A percentile compares a stretch with the other conserved stretches of the same genome.
These are phyloP conservation scores for Raphanus raphanistrum DNA, from an alignment of 345 rosid genomes.

Conservation along the genomic window DNA sequence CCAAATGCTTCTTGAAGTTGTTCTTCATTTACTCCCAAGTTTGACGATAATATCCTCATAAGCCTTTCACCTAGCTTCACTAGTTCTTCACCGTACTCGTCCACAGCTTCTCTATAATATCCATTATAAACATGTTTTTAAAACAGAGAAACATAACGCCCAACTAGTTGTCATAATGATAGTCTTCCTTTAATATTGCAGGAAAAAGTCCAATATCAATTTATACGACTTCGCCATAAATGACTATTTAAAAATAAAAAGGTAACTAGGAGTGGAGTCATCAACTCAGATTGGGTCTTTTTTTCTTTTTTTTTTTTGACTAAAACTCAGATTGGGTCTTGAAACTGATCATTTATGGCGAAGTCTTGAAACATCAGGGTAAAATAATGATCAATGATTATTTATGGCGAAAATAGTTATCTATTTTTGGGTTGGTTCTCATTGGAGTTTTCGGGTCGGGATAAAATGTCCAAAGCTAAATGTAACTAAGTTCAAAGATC, in stretches of 20 bases:
- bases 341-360: background rate
- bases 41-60: slow-evolving; percentile 63
- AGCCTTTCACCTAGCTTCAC: slow-evolving; percentile 56
- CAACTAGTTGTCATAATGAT: background rate
- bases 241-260: background rate
- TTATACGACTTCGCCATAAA: slow-evolving; percentile 18
- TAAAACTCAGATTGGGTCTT: background rate
- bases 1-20: slow-evolving; percentile 72
- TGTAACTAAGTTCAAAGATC: background rate
- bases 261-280: background rate
- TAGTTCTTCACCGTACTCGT: slow-evolving; percentile 67
- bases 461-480: background rate
- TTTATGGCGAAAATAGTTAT: background rate
- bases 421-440: background rate
- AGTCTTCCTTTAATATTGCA: background rate
- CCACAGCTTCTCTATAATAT: slow-evolving; percentile 56
- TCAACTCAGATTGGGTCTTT: background rate
- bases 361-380: background rate
- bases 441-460: background rate
- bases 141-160: background rate
- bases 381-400: background rate
- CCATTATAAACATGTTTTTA: background rate
- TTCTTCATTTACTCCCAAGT: slow-evolving; percentile 60
- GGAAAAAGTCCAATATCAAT: background rate
- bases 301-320: no score